Base-by-base conservation (phyloP, 495 filamentous ascomycete genomes). In the Penicillium canescens region DNA sequence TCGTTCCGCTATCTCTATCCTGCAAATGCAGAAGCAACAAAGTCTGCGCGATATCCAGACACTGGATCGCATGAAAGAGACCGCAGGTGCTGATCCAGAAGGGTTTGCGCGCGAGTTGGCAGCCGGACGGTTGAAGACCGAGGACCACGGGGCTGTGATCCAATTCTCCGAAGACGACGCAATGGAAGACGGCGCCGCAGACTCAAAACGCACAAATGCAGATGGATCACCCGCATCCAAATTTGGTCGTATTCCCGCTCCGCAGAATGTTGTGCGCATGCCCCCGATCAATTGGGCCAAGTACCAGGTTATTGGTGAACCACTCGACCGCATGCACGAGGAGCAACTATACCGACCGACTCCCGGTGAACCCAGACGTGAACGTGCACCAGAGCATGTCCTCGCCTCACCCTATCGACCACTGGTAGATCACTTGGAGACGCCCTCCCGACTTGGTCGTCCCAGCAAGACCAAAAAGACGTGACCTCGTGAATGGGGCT, bases 241-340 rank as follows among this genome's bases (percentile, higher is more conserved):
- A 3, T 75, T 84, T 28, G 76, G 74, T 14, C 75, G 69, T 18
- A 79, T 96, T 1, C 91, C 92, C 0, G 78, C 76, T 16, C 83
- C 88, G n/a, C 92, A 96, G 72, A 91, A 85, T 58, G 74, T 96
- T 3, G 83, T 94, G 8, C 86, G 91, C 33, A 88, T 84, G 74
- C 92, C 92, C 21, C 86, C 89, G 2, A 82, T 96, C 53, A 95
- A 95, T 73, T 96, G 92, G 92, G 82, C 83, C 6, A 90, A 95
- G 65, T 96, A 96, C 66, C 87, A 86, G 52, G 77, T 96, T 14
- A 84, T 91, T 1, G 91, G 91, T 23, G 86, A 88, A 50, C 78
- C 87, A 10, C 71, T 96, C 40, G 90, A 96, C 65, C 87, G 86
- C 68, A 76, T 96, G 58, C 92, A 96, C 71, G 79, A 82, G 50